Evolutionary conservation across 2,329 filamentous ascomycete genomes (phyloP), one percentile per base, ranked within the genome.

Genomic region (Fusarium sp.): DNA sequence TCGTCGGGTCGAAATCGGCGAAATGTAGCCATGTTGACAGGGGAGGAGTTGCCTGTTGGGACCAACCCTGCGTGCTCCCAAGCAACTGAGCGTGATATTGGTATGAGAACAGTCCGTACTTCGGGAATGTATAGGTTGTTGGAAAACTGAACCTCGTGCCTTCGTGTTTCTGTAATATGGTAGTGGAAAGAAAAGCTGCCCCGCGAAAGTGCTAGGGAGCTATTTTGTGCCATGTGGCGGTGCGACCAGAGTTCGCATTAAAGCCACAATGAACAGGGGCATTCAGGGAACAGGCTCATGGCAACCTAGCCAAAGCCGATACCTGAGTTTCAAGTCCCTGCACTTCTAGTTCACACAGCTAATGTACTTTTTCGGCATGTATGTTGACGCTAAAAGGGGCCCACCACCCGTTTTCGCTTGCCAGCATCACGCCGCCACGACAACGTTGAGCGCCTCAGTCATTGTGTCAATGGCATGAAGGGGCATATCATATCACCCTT

Each of bases 1-100:
- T 99, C 97, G 76, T 90, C 89, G 3, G 95, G 93, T 70, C 90
- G 90, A 87, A 98, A 98, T 76, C 94, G 91, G 62, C 95, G 93
- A 80, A 98, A 94, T 64, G 93, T 94, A 65, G 77, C 77, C 77
- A 79, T 79, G 11, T 59, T 68, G 54, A 22, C 32, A 68, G 11
- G 22, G 33, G 50, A 14, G 37, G 27, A 35, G 12, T 35, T 25
- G 15, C 43, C 30, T 30, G 8, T 50, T 33, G 25, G 9, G 45
- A n/a, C 45, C 25, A 50, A 30, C 45, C 25, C 45, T 50, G 45
- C 45, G 15, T n/a, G 15, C 17, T 54, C 27, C 27, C 27, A 32
- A 54, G 27, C 27, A 20, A 54, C 47, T 52, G 27, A 30, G 17
- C n/a, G 12, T 30, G 27, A 15, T 30, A 20, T 32, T 4, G 27